phyloP scores from a whole-genome alignment of 441 rosid genomes.

The Populus tomentosa region DNA sequence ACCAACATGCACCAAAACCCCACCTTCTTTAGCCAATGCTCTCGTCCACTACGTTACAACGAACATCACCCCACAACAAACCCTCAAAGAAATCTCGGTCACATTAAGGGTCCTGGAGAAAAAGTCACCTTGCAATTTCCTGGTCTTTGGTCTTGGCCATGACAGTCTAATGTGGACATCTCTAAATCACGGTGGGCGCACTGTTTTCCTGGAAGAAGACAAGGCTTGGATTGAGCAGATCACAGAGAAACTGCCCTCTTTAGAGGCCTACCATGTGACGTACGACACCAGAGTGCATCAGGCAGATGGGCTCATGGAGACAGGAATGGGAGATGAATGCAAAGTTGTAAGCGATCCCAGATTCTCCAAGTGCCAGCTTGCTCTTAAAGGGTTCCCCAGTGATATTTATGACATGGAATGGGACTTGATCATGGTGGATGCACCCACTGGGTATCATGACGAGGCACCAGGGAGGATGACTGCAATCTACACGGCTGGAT shows the following conservation, averaged over 20 bases:
- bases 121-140: slow-evolving; percentile 88
- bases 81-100: slow-evolving; percentile 65
- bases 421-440: slow-evolving; percentile 93
- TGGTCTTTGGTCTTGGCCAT: slow-evolving; percentile 88
- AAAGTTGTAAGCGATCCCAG: slow-evolving; percentile 59
- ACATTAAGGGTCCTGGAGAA: slow-evolving; percentile 48
- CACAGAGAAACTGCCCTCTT: slow-evolving; percentile 43
- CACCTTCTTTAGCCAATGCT: slow-evolving; percentile 59
- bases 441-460: slow-evolving; percentile 80
- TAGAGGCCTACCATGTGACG: slow-evolving; percentile 72
- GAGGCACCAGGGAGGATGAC: slow-evolving; percentile 96
- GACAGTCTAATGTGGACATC: slow-evolving; percentile 95
- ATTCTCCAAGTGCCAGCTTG: slow-evolving; percentile 70
- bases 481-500: slow-evolving; percentile 75
- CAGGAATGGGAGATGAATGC: slow-evolving; percentile 69
- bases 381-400: slow-evolving; percentile 61
- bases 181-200: slow-evolving; percentile 82
- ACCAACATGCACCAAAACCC: slow-evolving; percentile 59
- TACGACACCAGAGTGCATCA: slow-evolving; percentile 81
- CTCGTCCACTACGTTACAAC: slow-evolving; percentile 74
- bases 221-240: slow-evolving; percentile 83
- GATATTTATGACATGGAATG: slow-evolving; percentile 65
- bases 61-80: slow-evolving; percentile 81
- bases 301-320: slow-evolving; percentile 62
- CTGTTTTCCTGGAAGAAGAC: slow-evolving; percentile 84